Conservation (phyloP, 2,329 filamentous ascomycete genomes). For the Hyphodiscus sp. region DNA sequence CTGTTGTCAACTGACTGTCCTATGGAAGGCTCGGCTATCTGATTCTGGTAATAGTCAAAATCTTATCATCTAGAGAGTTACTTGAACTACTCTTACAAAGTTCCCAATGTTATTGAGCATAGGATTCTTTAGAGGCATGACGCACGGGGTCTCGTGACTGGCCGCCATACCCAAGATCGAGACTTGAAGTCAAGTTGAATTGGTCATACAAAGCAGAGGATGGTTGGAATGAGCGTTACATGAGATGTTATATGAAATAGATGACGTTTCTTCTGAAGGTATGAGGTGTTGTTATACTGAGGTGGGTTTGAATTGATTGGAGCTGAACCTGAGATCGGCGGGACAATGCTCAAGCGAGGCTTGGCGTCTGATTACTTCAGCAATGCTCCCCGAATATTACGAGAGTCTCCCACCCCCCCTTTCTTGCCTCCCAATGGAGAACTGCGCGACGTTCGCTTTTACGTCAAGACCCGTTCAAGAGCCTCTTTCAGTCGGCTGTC, state of each 20-base stretch:
- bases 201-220: not conserved
- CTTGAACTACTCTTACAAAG: not conserved
- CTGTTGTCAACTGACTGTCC: not conserved
- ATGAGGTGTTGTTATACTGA: no score
- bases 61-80: not conserved
- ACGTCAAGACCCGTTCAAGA: no score
- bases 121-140: not conserved
- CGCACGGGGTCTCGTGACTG: not conserved
- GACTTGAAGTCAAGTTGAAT: not conserved
- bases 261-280: not conserved
- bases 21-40: not conserved
- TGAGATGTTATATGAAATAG: not conserved
- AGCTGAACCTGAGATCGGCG: not conserved
- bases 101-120: not conserved
- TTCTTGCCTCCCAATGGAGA: no score
- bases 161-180: not conserved
- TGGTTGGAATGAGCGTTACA: not conserved
- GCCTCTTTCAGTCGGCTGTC: no score
- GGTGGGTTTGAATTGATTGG: not conserved
- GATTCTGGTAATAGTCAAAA: not conserved
- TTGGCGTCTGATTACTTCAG: no score
- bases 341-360: not conserved
- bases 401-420: no score
- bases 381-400: no score
- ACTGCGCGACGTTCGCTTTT: no score